Base-by-base conservation (phyloP, 305 asterid species). In the Fraxinus sp. region DNA sequence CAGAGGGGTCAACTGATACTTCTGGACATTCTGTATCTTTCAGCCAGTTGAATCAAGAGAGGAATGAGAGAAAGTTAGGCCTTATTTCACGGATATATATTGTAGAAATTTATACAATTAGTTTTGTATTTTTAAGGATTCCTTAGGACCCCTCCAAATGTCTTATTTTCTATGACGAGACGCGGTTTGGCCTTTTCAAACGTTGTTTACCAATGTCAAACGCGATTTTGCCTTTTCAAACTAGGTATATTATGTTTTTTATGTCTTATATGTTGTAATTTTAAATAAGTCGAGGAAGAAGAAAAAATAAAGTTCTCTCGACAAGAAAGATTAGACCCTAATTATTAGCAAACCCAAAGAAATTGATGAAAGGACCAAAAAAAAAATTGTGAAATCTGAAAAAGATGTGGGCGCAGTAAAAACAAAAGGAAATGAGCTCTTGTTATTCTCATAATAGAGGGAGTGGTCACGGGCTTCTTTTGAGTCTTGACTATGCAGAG, bases 391-490 rank as follows among this genome's bases (percentile, higher is more conserved):
- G 81, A 76, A 79, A 80, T 77, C 24, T 75, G 62, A 36, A 83
- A 41, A 76, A 49, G 72, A 75, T 46, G 76, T 7, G 62, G 52
- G 33, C 33, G 52, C 28, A 84, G 84, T 77, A 81, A 80, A 84
- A 85, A 84, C 83, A 87, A 85, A 86, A 83, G 35, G 41, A 22
- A 78, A 70, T 5, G 70, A 79, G 88, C 87, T 71, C 43, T 87
- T 77, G 91, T 89, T 78, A 70, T 84, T 88, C 78, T 87, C 88
- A 85, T 83, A 6, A 79, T 77, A 85, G 80, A 80, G 86, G 83
- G 86, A 84, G 87, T 59, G 87, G 89, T 91, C 97, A 92, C 94
- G 95, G 92, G 92, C 77, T 84, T 90, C 93, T 84, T 66, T 66
- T 26, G 74, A 66, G 74, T 26, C 94, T 90, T 91, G 94, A 90